Conservation (phyloP, 2,329 filamentous ascomycete genomes). For the Taxawa tesnikishii region DNA sequence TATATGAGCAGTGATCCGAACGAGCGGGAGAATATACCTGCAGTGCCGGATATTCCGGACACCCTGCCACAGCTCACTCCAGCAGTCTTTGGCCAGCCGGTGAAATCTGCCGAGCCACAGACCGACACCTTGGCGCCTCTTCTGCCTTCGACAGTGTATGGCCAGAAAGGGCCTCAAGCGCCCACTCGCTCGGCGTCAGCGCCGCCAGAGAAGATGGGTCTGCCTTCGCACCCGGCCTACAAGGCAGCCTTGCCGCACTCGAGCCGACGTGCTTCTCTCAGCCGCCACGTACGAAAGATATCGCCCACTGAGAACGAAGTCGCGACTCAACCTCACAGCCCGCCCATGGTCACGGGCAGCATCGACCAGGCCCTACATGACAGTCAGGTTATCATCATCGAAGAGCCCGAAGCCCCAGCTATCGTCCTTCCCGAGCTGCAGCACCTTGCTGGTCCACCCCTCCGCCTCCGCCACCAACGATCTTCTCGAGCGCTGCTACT, state of each 20-base stretch:
- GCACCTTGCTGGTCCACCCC: constrained; percentile 43
- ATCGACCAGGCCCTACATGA: constrained; percentile 41
- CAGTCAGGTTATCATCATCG: constrained; percentile 31
- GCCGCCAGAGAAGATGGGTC: constrained; percentile 28
- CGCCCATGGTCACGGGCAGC: constrained; percentile 33
- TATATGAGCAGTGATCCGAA: constrained; percentile 48
- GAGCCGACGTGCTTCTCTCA: constrained; percentile 24
- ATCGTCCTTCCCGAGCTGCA: constrained; percentile 48
- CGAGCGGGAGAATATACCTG: constrained; percentile 36
- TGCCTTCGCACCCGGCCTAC: constrained; percentile 20
- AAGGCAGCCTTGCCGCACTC: constrained; percentile 17
- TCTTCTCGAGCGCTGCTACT: constrained; percentile 19
- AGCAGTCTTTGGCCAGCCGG: constrained; percentile 9
- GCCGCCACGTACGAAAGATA: constrained; percentile 27
- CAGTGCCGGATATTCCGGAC: constrained; percentile 46
- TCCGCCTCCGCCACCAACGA: constrained; percentile 24
- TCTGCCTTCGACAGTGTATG: constrained; percentile 35
- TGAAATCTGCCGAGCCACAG: constrained; percentile 21
- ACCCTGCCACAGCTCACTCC: constrained; percentile 18
- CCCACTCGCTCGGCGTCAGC: constrained; percentile 33
- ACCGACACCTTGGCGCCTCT: constrained; percentile 32
- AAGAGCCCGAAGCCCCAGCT: constrained; percentile 14
- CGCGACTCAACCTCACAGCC: constrained; percentile 11
- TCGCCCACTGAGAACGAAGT: constrained; percentile 25
- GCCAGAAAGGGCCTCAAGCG: constrained; percentile 22